Evolutionary conservation across 2,329 filamentous ascomycete species (phyloP).

Genomic region (Aspergillus fumigatus): DNA sequence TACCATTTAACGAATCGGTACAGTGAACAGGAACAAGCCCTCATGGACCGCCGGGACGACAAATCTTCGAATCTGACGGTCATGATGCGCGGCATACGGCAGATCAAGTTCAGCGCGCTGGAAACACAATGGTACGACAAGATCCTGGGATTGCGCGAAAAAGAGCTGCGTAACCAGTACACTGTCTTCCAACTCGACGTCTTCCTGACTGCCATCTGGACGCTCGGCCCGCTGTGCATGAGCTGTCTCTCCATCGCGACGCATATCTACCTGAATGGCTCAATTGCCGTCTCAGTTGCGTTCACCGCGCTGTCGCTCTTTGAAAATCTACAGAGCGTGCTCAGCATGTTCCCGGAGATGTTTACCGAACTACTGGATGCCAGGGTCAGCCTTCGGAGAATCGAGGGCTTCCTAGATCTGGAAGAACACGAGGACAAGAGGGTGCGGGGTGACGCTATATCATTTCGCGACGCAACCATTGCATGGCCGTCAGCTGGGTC

Average conservation of each 20-base stretch:
- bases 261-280: conserved; percentile 59
- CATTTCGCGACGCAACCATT: conserved; percentile 63
- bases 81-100: conserved; percentile 68
- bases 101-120: conserved; percentile 76
- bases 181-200: conserved; percentile 60
- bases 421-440: conserved; percentile 58
- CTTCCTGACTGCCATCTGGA: conserved; percentile 61
- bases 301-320: conserved; percentile 73
- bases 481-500: conserved; percentile 67
- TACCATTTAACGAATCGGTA: conserved; percentile 62
- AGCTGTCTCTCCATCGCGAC: conserved; percentile 64
- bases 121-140: conserved; percentile 69
- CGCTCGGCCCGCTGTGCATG: conserved; percentile 65
- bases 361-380: conserved; percentile 65
- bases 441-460: conserved; percentile 49
- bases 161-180: conserved; percentile 66
- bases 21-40: conserved; percentile 59
- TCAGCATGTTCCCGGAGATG: conserved; percentile 67
- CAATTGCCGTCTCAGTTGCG: conserved; percentile 64
- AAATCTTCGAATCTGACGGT: conserved; percentile 72
- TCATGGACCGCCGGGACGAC: conserved; percentile 70
- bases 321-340: conserved; percentile 59
- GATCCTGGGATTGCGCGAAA: conserved; percentile 58
- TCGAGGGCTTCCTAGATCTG: conserved; percentile 46
- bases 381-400: conserved; percentile 62